A percentile compares a stretch with the other conserved stretches of the same genome.
Evolutionary conservation across 1,139 yeast genomes (phyloP).

Genomic region (Trichomonascaceae sp.): DNA sequence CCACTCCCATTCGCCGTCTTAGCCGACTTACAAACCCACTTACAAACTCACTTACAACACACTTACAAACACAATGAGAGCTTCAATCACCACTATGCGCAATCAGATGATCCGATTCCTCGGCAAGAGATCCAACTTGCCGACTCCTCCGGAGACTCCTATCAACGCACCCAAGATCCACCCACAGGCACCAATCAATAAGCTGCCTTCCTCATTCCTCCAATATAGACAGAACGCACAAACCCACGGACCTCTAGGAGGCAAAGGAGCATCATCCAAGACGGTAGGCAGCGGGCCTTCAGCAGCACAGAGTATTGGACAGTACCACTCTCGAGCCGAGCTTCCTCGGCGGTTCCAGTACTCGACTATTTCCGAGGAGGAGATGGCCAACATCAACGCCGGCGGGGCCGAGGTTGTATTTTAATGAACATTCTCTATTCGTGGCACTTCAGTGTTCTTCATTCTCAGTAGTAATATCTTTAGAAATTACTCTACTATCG

Average conservation of each 20-base stretch:
- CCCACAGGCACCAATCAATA: slow-evolving; percentile 34
- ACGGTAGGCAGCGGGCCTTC: slow-evolving; percentile 30
- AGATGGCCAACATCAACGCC: slow-evolving; percentile 54
- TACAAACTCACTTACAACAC: too few relatives aligned
- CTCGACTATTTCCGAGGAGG: slow-evolving; percentile 45
- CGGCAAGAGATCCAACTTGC: slow-evolving; percentile 23
- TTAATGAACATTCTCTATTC: slow-evolving; percentile 5
- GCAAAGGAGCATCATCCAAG: slow-evolving; percentile 14
- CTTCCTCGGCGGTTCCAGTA: slow-evolving; percentile 64
- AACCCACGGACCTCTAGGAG: slow-evolving; percentile 28
- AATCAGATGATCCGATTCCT: slow-evolving; percentile 29
- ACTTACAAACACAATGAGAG: slow-evolving; percentile 19
- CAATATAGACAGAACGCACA: slow-evolving; percentile 26
- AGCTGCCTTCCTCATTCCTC: slow-evolving; percentile 33
- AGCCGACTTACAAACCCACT: too few relatives aligned
- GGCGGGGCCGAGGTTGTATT: slow-evolving; percentile 55
- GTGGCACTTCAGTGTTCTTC: too few relatives aligned
- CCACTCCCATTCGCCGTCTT: too few relatives aligned
- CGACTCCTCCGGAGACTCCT: slow-evolving; percentile 6
- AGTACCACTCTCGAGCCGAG: slow-evolving; percentile 44
- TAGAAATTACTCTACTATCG: too few relatives aligned
- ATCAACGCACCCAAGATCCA: slow-evolving; percentile 34
- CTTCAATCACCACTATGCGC: slow-evolving; percentile 17
- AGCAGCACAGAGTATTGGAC: slow-evolving; percentile 22
- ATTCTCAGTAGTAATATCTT: too few relatives aligned